Base-by-base conservation (phyloP, 108 stramenopile species). In the Asterionellopsis glacialis region DNA sequence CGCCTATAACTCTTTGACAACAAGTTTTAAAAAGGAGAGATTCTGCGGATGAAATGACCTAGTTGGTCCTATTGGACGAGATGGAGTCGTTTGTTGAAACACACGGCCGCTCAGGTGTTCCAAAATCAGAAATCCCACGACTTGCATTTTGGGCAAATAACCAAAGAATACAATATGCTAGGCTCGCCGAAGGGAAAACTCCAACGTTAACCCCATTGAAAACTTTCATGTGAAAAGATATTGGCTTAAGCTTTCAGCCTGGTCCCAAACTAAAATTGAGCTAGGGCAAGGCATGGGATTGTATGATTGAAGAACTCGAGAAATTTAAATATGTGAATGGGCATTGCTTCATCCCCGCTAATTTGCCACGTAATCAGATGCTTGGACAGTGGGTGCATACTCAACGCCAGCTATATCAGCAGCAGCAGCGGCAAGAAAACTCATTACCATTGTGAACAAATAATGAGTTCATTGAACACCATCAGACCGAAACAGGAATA, bases 71-170 rank as follows among this genome's bases (percentile, higher is more conserved):
- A 3, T 53, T 24, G 14, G 22, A 25, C 6, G 52, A 53, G 15
- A 15, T 53, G 52, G 2, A 25, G 15, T 21, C 19, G 6, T 53
- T 53, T 21, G 12, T 25, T 19, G 24, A 53, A 21, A 19, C 1
- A 15, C 3, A 21, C 24, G 52, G 52, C 24, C 52, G 22, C 24
- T 53, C 22, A 15, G 4, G 2, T 53, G 52, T 53, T 25, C 24
- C 5, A 19, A 15, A 19, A 15, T 24, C 52, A 21, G 52, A 24
- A 21, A 3, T 25, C 3, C 52, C 52, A 24, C 1, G 24, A 25
- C 52, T 53, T 5, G 52, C 52, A 6, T 24, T 53, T 1, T 53
- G 52, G 52, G 24, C 52, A 15, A 53, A 25, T 5, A 53, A 53
- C 24, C 52, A 53, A 25, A 19, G 52, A 15, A 19, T 24, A 25